Percentiles rank a stretch among this genome's conserved stretches.
phyloP scores from a whole-genome alignment of 75 land plant genomes.

The Adiantum capillusveneris region DNA sequence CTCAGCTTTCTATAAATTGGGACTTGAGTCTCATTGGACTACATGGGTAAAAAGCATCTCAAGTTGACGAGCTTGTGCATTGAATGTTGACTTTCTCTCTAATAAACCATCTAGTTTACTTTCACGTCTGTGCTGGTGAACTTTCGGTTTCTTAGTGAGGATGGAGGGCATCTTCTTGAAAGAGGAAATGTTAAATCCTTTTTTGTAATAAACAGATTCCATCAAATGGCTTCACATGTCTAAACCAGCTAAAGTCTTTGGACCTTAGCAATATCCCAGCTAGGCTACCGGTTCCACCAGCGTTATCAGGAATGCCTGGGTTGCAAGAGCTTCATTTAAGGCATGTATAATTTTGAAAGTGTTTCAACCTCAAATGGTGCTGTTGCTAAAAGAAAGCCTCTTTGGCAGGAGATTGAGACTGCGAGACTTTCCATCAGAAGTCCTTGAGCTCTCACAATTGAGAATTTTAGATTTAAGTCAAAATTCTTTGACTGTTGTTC shows the following conservation, averaged over 20 bases:
- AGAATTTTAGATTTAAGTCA: constrained; percentile 75
- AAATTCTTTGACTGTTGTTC: constrained; percentile 51
- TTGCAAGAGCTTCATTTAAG: constrained; percentile 80
- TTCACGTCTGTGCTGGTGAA: too few species aligned
- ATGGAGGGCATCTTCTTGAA: too few species aligned
- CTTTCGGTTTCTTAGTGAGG: too few species aligned
- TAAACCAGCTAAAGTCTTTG: constrained; percentile 56
- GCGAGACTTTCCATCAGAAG: constrained; percentile 50
- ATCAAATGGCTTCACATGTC: constrained; percentile 49
- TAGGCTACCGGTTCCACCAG: constrained; percentile 49
- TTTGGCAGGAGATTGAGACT: constrained; percentile 52
- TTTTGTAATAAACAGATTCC: constrained; percentile 47
- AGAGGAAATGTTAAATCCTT: too few species aligned
- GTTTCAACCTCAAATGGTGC: neutral
- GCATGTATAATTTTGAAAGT: constrained; percentile 20
- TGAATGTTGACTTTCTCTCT: neutral
- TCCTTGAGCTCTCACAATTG: constrained; percentile 36
- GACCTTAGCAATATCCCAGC: constrained; percentile 67
- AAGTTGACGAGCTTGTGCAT: too few species aligned
- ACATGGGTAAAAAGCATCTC: too few species aligned
- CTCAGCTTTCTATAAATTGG: too few species aligned
- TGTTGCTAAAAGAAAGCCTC: constrained; percentile 43
- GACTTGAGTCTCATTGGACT: too few species aligned
- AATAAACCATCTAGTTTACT: too few species aligned
- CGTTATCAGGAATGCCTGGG: constrained; percentile 52